phyloP scores from a whole-genome alignment of 2,329 filamentous ascomycete species.

The Botryotinia calthae region DNA sequence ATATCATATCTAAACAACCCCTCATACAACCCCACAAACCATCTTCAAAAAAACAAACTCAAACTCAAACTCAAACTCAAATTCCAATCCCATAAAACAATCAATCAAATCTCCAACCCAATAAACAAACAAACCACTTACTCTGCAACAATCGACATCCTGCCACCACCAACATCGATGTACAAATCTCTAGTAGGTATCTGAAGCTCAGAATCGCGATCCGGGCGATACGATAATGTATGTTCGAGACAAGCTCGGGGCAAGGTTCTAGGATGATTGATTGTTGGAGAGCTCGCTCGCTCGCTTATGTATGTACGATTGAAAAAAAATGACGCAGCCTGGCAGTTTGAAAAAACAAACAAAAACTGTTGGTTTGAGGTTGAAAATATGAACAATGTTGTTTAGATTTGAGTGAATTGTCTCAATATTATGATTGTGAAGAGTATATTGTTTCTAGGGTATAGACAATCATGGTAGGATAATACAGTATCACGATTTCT shows the following conservation, averaged over 20 bases:
- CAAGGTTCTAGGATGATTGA: slow-evolving; percentile 11
- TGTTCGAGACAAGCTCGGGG: background rate
- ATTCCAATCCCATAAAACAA: too few relatives aligned
- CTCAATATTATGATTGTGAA: background rate
- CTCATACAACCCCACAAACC: background rate
- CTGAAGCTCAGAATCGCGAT: background rate
- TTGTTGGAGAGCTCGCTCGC: background rate
- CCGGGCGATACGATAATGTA: background rate
- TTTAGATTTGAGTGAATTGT: background rate
- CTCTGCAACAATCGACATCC: slow-evolving; percentile 50
- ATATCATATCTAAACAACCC: background rate
- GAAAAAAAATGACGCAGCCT: background rate
- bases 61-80: background rate
- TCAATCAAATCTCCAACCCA: background rate
- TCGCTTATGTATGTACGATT: slow-evolving; percentile 7
- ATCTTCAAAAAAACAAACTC: background rate
- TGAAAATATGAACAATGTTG: background rate
- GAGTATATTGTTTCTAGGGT: background rate
- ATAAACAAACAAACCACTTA: slow-evolving; percentile 35
- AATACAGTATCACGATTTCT: background rate
- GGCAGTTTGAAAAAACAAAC: too few relatives aligned
- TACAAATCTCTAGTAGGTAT: background rate
- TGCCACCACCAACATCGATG: slow-evolving; percentile 26
- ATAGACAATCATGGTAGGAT: too few relatives aligned
- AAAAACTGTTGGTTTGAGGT: too few relatives aligned